Base-by-base conservation (phyloP, 192 early-diverging fungal genomes). In the Entomortierella lignicola region DNA sequence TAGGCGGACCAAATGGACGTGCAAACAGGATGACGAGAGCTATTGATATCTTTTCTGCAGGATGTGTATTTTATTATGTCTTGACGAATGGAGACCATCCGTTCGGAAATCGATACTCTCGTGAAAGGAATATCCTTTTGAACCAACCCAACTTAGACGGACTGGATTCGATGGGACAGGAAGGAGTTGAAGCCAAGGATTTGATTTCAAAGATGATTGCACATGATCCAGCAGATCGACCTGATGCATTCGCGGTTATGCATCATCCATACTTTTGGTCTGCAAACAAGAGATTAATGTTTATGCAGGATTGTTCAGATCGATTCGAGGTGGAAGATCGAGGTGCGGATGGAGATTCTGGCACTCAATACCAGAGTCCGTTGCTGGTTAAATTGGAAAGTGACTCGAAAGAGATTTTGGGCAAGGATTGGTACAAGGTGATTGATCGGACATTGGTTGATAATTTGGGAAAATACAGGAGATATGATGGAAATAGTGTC, bases 241-340 rank as follows among this genome's bases (percentile, higher is more conserved):
- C 95, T 4, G 89, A 88, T 42, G 89, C 96, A 0, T 85, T 86
- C 51, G 82, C 79, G 30, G 88, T 98, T 12, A 87, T 99, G 66
- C 80, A 86, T 12, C 98, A 99, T 74, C 98, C 98, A 21, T 99
- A 91, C 82, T 99, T 99, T 69, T 99, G 98, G 98, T 88, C 91
- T 17, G 80, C 94, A 1, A 80, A 92, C 44, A 88, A 94, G 81
- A 91, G 95, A 13, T 83, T 99, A 56, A 84, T 85, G 56, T 99
- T 98, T 80, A 68, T 99, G 73, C 94, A 96, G 82, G 96, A 98
- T 77, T 94, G 94, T 13, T 98, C 96, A 0, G 97, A 99, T 81
- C 88, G 98, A 27, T 91, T 98, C 64, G 96, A 98, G 73, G 86
- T 94, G 11, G 96, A 99, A 80, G 88, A 87, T 63, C 82, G 91